A percentile compares a stretch with the other conserved stretches of the same genome.
Conservation (phyloP, 2,329 filamentous ascomycete genomes). For the Colletotrichum horii region DNA sequence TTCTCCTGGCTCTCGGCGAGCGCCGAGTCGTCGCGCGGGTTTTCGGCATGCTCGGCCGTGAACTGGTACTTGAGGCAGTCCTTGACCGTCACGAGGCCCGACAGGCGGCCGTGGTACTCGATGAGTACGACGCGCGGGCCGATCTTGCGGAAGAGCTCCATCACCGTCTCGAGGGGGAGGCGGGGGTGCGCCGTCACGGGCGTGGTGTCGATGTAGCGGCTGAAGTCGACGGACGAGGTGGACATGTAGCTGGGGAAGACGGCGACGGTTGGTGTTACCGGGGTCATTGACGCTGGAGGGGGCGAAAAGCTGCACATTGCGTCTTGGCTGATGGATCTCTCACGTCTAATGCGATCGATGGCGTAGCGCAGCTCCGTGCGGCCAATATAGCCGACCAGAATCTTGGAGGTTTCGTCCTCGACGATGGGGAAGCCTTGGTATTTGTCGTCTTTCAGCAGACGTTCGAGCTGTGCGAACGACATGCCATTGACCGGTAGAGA, state of each 20-base stretch:
- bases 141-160: slow-evolving; percentile 99
- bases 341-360: slow-evolving; percentile 77
- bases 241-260: slow-evolving; percentile 63
- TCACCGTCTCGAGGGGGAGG: slow-evolving; percentile 91
- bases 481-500: slow-evolving; percentile 77
- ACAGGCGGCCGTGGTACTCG: slow-evolving; percentile 84
- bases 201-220: slow-evolving; percentile 85
- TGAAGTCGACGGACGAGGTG: slow-evolving; percentile 75
- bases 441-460: slow-evolving; percentile 75
- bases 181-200: slow-evolving; percentile 91
- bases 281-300: slow-evolving; percentile 38
- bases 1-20: slow-evolving; percentile 65
- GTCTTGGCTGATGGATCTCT: slow-evolving; percentile 68
- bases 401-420: slow-evolving; percentile 72
- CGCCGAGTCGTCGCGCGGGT: slow-evolving; percentile 65
- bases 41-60: slow-evolving; percentile 88
- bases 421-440: slow-evolving; percentile 96
- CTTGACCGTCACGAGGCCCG: slow-evolving; percentile 91
- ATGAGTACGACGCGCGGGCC: slow-evolving; percentile 92
- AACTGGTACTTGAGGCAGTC: slow-evolving; percentile 98
- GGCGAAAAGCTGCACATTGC: slow-evolving; percentile 78
- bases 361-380: slow-evolving; percentile 91
- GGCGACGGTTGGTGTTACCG: slow-evolving; percentile 52
- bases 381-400: slow-evolving; percentile 89
- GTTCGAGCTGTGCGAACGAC: slow-evolving; percentile 77